Base-by-base conservation (phyloP, 768 basidiomycete genomes). In the Termitomyces eurrhizus region DNA sequence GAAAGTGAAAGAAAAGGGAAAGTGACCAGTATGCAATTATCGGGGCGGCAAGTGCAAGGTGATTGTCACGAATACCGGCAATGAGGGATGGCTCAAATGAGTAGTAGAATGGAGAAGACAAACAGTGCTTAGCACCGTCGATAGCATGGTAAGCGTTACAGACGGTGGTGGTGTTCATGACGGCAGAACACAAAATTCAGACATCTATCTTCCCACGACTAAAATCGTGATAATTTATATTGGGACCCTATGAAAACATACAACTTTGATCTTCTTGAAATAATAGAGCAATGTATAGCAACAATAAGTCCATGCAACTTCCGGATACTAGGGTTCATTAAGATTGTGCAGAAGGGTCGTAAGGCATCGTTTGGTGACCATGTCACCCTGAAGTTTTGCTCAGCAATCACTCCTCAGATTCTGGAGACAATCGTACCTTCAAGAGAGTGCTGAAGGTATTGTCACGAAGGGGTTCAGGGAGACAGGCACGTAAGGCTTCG, bases 311-410 rank as follows among this genome's bases (percentile, higher is more conserved):
- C 64, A 62, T 62, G 63, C 53, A 62, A 49, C 33, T 58, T 60
- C 62, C 61, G 44, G 51, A 57, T 57, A 67, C 74, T 75, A 88
- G 62, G 84, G 80, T 71, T 92, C 90, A 64, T 87, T 88, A 64
- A 96, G 79, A 73, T 96, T 95, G 74, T 93, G 90, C 61, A 95
- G 81, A 36, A 96, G 81, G 36, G 93, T 95, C 51, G 92, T 91
- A 61, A 96, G 80, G 74, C 93, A 95, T 68, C 93, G 84, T 78
- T 95, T 96, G 32, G 97, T 99, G 65, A 98, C 97, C 88, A 96
- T 93, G 69, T 99, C 97, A 52, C 95, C 95, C 92, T 93, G 65
- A 21, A 37, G 44, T 12, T 18, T 21, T 42, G 14, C 16, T 69
- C 46, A 75, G 66, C 32, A n/a, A 45, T n/a, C 24, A 54, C 39